These are phyloP conservation scores for Rheum nobile DNA, from an alignment of 148 eudicot genomes.

Conservation along the genomic window DNA sequence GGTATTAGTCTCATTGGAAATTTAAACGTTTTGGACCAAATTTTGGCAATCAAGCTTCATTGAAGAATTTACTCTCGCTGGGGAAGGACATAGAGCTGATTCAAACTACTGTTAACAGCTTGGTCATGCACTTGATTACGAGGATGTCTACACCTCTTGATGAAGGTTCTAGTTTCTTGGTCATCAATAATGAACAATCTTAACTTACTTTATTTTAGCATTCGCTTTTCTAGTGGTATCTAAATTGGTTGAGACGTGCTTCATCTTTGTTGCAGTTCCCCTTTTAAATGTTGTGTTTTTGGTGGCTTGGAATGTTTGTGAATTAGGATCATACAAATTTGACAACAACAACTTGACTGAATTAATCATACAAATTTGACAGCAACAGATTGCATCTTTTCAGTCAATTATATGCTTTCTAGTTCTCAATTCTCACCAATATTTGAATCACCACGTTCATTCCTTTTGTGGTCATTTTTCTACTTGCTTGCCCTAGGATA, in stretches of 20 bases:
- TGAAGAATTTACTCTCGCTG: conserved; percentile 25
- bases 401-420: no score
- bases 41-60: conserved; percentile 29
- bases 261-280: background rate
- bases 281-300: background rate
- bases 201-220: background rate
- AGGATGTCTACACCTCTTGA: conserved; percentile 57
- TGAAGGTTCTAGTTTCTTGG: no score
- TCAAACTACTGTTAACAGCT: conserved; percentile 55
- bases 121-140: conserved; percentile 46
- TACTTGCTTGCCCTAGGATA: no score
- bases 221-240: background rate
- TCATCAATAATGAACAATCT: no score
- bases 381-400: no score
- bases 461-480: no score
- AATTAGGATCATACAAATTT: background rate
- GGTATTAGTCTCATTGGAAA: background rate
- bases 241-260: background rate
- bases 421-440: no score
- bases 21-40: no score
- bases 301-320: background rate
- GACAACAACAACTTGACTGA: background rate
- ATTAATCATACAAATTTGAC: background rate
- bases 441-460: no score
- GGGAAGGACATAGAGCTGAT: conserved; percentile 29